Evolutionary conservation across 352 stramenopile genomes (phyloP), one percentile per base, ranked within the genome.

Genomic region (Globisporangium emineosum): DNA sequence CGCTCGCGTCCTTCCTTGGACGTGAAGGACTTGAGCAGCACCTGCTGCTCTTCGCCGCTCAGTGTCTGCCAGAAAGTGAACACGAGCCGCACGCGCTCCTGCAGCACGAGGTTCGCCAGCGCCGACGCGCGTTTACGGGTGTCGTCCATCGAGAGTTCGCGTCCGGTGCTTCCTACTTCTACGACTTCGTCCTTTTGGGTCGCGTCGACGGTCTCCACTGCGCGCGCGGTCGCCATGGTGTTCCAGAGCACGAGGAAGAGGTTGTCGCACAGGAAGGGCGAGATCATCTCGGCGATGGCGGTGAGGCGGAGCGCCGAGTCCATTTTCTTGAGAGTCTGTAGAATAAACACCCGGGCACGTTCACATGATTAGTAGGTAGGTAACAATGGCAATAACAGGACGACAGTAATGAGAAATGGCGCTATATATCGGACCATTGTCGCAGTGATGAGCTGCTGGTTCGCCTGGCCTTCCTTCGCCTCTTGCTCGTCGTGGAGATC

Each of bases 201-300:
- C 3, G 65, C 66, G 25, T 73, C 60, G 5, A 77, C 47, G 1
- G 21, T 57, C 50, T 72, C 56, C 2, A 29, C 32, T 1, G 66
- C 74, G 6, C 55, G 47, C 2, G 66, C 63, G 17, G 71, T 86
- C 6, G 82, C 78, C 17, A 72, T 89, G 1, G 75, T 65, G 45
- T 91, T 89, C 80, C 78, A 91, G 5, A 91, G 64, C 32, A 85
- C 66, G 8, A 88, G 66, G 50, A 90, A 55, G n/a, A 89, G 58
- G 10, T 86, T 77, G 7, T 87, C 80, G 42, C 71, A 70, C 8
- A 90, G 68, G 10, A 88, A 86, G 29, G 80, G 80, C 1, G 68
- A 57, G 13, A 89, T 27, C 27, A 81, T 70, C 35, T 89, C 75
- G 0, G 71, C 70, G 57, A 91, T 71, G 15, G 73, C 57, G 23